A percentile compares a stretch with the other conserved stretches of the same genome.
Evolutionary conservation across 495 filamentous ascomycete species (phyloP).

Genomic region (Penicillium pancosmium): DNA sequence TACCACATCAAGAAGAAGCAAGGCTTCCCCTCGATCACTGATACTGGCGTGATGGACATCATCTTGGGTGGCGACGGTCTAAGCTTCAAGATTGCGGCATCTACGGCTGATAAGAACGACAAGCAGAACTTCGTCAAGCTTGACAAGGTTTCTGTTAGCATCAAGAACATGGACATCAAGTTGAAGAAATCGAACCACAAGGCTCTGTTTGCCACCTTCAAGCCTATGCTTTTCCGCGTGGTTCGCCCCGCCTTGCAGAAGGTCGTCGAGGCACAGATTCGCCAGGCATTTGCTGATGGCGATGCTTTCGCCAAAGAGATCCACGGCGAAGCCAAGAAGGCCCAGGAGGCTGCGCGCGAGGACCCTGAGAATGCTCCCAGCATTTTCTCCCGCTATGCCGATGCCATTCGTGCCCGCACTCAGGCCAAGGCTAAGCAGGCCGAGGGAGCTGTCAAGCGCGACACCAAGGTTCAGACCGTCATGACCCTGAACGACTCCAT

Average conservation of each 20-base stretch:
- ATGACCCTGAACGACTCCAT: constrained; percentile 88
- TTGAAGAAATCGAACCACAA: constrained; percentile 94
- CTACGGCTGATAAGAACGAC: constrained; percentile 77
- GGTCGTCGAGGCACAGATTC: constrained; percentile 85
- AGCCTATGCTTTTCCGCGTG: constrained; percentile 82
- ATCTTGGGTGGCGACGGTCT: constrained; percentile 86
- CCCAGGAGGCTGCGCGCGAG: constrained; percentile 63
- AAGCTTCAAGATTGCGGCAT: constrained; percentile 88
- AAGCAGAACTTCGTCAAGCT: constrained; percentile 88
- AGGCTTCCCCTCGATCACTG: constrained; percentile 88
- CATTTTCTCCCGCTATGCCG: constrained; percentile 83
- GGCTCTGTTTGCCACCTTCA: constrained; percentile 82
- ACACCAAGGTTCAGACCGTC: constrained; percentile 75
- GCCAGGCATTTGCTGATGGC: constrained; percentile 69
- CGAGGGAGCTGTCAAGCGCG: constrained; percentile 54
- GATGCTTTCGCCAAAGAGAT: constrained; percentile 74
- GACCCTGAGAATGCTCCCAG: constrained; percentile 79
- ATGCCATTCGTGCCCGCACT: constrained; percentile 72
- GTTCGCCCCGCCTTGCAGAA: constrained; percentile 83
- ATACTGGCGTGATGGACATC: constrained; percentile 88
- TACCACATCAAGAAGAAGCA: constrained; percentile 97
- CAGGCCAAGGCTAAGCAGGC: constrained; percentile 75
- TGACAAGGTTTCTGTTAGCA: constrained; percentile 80
- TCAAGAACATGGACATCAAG: constrained; percentile 88
- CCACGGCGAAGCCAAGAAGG: constrained; percentile 79